Conservation (phyloP, 805 yeast genomes). For the Ogataea parapolymorpha region DNA sequence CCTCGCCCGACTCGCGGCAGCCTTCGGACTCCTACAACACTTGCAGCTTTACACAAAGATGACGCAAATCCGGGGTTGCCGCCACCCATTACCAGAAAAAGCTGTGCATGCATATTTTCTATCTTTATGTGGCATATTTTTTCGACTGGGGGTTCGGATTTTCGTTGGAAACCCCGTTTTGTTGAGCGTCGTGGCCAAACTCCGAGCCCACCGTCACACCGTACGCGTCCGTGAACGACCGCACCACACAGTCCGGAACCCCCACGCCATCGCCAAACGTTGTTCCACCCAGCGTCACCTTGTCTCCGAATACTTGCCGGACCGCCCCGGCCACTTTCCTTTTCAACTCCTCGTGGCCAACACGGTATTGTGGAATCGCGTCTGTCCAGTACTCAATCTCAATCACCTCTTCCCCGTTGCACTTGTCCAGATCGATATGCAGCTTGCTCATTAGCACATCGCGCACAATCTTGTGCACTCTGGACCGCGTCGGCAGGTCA, state of each 20-base stretch:
- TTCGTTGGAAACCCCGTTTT: slow-evolving; percentile 2
- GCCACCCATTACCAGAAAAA: not conserved
- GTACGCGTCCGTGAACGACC: slow-evolving; percentile 59
- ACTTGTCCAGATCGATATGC: slow-evolving; percentile 17
- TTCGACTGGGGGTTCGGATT: slow-evolving; percentile 2
- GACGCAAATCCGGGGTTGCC: slow-evolving; percentile 1
- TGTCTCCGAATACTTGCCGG: slow-evolving; percentile 35
- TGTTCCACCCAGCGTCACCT: slow-evolving; percentile 71
- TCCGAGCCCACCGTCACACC: slow-evolving; percentile 12
- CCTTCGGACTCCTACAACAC: slow-evolving; percentile 9
- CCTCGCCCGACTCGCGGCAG: not conserved
- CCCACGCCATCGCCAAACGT: slow-evolving; percentile 78
- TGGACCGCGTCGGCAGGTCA: slow-evolving; percentile 23
- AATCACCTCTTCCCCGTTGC: slow-evolving; percentile 20
- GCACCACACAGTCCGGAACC: slow-evolving; percentile 79
- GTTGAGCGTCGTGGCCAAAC: not conserved
- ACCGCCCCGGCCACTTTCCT: slow-evolving; percentile 34
- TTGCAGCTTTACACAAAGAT: not conserved
- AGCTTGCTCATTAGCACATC: slow-evolving; percentile 23
- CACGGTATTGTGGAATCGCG: slow-evolving; percentile 78
- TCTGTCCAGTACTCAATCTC: slow-evolving; percentile 43
- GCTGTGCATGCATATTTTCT: not conserved
- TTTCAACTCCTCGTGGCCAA: slow-evolving; percentile 57
- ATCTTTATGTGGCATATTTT: not conserved
- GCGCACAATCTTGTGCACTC: slow-evolving; percentile 20